Conservation (phyloP, 441 rosid genomes). For the Capsella rubella region DNA sequence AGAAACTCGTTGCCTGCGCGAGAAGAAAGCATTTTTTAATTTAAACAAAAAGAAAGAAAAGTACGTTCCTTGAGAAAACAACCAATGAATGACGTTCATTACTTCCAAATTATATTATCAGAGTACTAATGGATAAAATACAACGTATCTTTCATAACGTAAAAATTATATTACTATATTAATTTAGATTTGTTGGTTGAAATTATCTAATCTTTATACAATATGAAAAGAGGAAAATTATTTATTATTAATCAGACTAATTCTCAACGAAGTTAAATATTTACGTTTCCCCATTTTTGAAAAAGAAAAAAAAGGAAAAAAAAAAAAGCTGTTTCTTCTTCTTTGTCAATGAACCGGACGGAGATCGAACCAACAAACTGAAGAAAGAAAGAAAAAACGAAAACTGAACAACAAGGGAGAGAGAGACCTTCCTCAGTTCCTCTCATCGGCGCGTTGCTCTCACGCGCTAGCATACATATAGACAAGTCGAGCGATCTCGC, state of each 20-base stretch:
- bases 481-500: conserved; percentile 35
- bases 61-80: no score
- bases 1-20: no score
- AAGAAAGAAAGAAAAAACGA: background rate
- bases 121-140: background rate
- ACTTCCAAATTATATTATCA: background rate
- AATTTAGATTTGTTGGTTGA: conserved; percentile 4
- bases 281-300: conserved; percentile 12
- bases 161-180: background rate
- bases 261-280: conserved; percentile 28
- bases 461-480: conserved; percentile 19
- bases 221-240: no score
- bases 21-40: no score
- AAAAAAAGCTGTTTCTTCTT: conserved; percentile 18
- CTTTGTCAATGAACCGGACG: conserved; percentile 33
- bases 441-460: conserved; percentile 34
- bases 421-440: conserved; percentile 27
- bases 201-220: background rate
- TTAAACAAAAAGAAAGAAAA: no score
- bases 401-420: conserved; percentile 15
- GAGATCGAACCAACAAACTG: conserved; percentile 14
- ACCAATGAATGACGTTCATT: no score
- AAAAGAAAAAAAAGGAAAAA: no score
- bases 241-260: conserved; percentile 19
- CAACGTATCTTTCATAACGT: background rate